Conservation (phyloP, 192 early-diverging fungal genomes). For the Mortierella alpina region DNA sequence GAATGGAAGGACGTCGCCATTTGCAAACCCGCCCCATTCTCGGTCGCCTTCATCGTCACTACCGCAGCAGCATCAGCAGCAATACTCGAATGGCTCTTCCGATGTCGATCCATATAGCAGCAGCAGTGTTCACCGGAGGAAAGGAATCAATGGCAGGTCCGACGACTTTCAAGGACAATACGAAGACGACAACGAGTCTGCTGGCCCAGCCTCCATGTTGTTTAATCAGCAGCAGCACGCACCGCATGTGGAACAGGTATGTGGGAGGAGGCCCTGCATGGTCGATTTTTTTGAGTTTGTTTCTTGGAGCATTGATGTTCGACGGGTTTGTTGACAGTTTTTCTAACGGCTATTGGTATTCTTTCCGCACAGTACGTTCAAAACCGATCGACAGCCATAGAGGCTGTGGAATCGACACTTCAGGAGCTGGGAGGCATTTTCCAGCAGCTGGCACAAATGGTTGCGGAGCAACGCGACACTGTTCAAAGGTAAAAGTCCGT, state of each 20-base stretch:
- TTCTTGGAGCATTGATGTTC: slow-evolving; percentile 61
- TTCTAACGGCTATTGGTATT: not conserved
- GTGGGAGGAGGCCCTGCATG: not conserved
- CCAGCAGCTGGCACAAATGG: slow-evolving; percentile 86
- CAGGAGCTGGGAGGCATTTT: slow-evolving; percentile 95
- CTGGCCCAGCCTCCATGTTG: slow-evolving; percentile 49
- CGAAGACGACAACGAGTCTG: slow-evolving; percentile 42
- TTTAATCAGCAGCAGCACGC: slow-evolving; percentile 49
- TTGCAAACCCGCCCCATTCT: slow-evolving; percentile 16
- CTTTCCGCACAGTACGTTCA: slow-evolving; percentile 73
- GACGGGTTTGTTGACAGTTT: slow-evolving; percentile 58
- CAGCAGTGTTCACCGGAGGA: slow-evolving; percentile 42
- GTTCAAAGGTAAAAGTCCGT: slow-evolving; percentile 81
- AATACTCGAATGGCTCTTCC: slow-evolving; percentile 20
- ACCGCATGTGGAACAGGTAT: slow-evolving; percentile 35
- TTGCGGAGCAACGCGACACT: slow-evolving; percentile 88
- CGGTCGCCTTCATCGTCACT: not conserved
- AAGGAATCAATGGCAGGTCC: slow-evolving; percentile 23
- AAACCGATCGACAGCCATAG: slow-evolving; percentile 89
- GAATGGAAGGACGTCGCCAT: slow-evolving; percentile 32
- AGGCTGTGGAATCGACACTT: slow-evolving; percentile 96
- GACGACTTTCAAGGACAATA: slow-evolving; percentile 33
- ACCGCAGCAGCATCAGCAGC: slow-evolving; percentile 7
- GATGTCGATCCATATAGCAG: slow-evolving; percentile 38
- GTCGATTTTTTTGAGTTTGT: not conserved